Percentiles rank a stretch among this genome's conserved stretches.
These are phyloP conservation scores for Hypoxylon sp. DNA, from an alignment of 2,329 filamentous ascomycete species.

Conservation along the genomic window DNA sequence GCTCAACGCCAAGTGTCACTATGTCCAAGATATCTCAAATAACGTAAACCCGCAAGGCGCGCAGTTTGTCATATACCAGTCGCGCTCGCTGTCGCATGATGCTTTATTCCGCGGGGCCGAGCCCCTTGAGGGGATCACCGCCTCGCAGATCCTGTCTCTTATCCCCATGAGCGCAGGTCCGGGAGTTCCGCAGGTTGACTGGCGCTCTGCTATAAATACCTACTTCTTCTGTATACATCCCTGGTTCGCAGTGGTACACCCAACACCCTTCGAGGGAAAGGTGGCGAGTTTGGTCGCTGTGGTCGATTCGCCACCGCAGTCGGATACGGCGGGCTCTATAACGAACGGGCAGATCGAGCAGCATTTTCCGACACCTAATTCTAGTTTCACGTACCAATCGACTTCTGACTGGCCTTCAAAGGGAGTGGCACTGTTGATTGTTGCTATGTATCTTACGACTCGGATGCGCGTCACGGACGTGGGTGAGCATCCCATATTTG, in stretches of 20 bases:
- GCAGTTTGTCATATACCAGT: constrained; percentile 51
- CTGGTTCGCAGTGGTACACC: constrained; percentile 59
- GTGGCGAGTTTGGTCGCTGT: constrained; percentile 44
- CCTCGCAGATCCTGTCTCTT: constrained; percentile 57
- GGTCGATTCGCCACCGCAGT: constrained; percentile 39
- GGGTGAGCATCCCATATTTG: constrained; percentile 56
- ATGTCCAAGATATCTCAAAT: constrained; percentile 49
- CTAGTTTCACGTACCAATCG: constrained; percentile 24
- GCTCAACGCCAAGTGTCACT: constrained; percentile 53
- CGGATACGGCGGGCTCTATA: constrained; percentile 42
- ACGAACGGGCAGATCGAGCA: constrained; percentile 39
- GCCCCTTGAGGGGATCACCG: constrained; percentile 54
- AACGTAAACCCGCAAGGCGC: constrained; percentile 45
- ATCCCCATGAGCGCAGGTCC: constrained; percentile 51
- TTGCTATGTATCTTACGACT: constrained; percentile 60
- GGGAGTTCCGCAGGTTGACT: constrained; percentile 50
- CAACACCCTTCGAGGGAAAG: constrained; percentile 55
- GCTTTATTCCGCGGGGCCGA: constrained; percentile 48
- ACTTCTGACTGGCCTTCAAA: constrained; percentile 43
- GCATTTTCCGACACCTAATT: constrained; percentile 25
- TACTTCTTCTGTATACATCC: constrained; percentile 60
- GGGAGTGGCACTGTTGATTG: constrained; percentile 57
- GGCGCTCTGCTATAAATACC: constrained; percentile 55
- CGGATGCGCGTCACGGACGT: constrained; percentile 56
- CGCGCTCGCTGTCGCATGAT: constrained; percentile 49